Base-by-base conservation (phyloP, 2,329 filamentous ascomycete species). In the Curvularia eragrostidis region DNA sequence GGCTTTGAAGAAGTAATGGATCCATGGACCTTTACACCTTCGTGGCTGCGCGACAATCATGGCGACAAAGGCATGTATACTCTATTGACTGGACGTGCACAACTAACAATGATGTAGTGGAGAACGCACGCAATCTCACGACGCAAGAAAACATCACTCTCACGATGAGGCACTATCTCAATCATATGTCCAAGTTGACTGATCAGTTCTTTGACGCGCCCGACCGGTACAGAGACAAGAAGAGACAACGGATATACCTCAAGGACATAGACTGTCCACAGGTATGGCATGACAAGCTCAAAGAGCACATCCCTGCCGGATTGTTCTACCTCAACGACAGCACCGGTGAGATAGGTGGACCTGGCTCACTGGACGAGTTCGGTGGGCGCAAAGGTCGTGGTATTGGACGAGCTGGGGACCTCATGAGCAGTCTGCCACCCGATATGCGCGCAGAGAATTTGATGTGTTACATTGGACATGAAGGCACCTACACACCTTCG, bases 391-490 rank as follows among this genome's bases (percentile, higher is more conserved):
- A 82, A 39, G 84, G 84, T 42, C 81, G 77, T n/a, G 83, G 83
- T 0, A 84, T 88, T 48, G 90, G 89, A 2, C 85, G 88, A 44
- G 89, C 93, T 1, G 94, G 94, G 6, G 95, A 99, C 72, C 79
- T 99, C 32, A 99, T 99, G 95, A 96, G 93, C 74, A 93, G 90
- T 68, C 83, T 99, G 4, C 92, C 93, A 0, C 80, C 84, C 42
- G 86, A 89, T 41, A 97, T 97, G 91, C 89, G 93, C 48, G 95
- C 95, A 0, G 89, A 97, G 72, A 99, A 99, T 63, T 83, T 99
- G 66, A 97, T 97, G 95, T 98, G 94, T 75, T 99, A 99, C 70
- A 89, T 98, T 68, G 95, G 95, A 0, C 94, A 98, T 69, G 95
- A 99, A 79, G 95, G 95, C 5, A 99, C 95, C 1, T 98, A 94